Evolutionary conservation across 176 grass and related monocot genomes (phyloP), one percentile per base, ranked within the genome.

Genomic region (Bromus sterilis): DNA sequence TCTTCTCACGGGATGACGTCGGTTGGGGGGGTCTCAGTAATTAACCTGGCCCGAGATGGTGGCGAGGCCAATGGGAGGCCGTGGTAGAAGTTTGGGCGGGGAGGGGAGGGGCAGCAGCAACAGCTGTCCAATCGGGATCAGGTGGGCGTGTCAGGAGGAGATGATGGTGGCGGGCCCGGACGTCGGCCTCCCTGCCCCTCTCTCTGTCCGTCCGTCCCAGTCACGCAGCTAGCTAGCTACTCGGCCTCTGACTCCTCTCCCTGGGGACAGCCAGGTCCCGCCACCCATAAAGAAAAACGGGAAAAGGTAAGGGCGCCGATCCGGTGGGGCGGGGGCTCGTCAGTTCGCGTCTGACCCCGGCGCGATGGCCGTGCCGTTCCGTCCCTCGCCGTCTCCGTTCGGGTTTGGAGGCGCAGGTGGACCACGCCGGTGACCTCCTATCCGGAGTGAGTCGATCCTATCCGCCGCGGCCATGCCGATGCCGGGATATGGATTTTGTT

Each of bases 121-220:
- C 61, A 86, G 83, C 83, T 89, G 86, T 92, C 86, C 73, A 83
- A 83, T 92, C 86, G 78, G 75, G 90, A 92, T 89, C 79, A 89
- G 90, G 90, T 92, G 82, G 79, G 34, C 63, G 14, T 88, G 85
- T 82, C 85, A 91, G 85, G 41, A 10, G 18, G 7, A 71, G 80
- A 76, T 69, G 81, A 77, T 77, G 66, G 64, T 81, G 78, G 87
- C 3, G 56, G 87, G 56, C 64, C 82, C 71, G 76, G 34, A 1
- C 82, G 42, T 89, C 82, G 55, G 82, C 40, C 4, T 8, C n/a
- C n/a, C 43, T 4, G 20, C 31, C 30, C 23, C 42, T 51, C 32
- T 69, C 74, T 43, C 72, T 29, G 21, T 43, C 57, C 76, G 21
- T 85, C 51, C 63, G 15, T 85, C 82, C 71, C 31, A 60, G 76